Conservation (phyloP, 768 basidiomycete species). For the Termitomyces sp. region DNA sequence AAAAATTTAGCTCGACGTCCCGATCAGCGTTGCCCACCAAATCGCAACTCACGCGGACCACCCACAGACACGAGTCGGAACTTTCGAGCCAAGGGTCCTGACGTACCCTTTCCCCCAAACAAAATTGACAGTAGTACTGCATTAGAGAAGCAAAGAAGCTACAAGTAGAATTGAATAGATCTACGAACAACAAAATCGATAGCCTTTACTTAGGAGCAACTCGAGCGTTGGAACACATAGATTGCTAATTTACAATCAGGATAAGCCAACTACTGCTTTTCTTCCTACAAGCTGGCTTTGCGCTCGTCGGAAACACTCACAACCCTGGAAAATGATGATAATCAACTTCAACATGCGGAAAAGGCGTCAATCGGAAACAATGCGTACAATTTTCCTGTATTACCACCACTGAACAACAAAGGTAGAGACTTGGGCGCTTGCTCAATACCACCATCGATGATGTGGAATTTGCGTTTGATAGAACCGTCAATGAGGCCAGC, state of each 20-base stretch:
- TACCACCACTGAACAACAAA: constrained; percentile 69
- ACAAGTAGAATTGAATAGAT: no score
- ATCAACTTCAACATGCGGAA: neutral
- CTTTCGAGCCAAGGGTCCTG: no score
- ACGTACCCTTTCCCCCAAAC: no score
- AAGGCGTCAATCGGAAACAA: neutral
- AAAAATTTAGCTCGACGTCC: no score
- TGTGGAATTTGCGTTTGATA: constrained; percentile 76
- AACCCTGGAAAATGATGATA: constrained; percentile 31
- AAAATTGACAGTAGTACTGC: no score
- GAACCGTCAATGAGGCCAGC: constrained; percentile 57
- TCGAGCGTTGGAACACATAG: no score
- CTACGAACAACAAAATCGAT: no score
- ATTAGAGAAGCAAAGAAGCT: no score
- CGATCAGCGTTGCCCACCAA: no score
- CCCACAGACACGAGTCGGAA: no score
- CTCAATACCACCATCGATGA: constrained; percentile 67
- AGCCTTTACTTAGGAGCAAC: no score
- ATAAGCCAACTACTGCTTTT: neutral
- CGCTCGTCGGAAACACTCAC: constrained; percentile 50
- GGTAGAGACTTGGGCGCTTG: constrained; percentile 66
- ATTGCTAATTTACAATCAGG: neutral
- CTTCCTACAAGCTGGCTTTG: constrained; percentile 26
- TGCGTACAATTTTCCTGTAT: constrained; percentile 69
- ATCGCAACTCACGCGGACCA: no score